Percentiles rank a stretch among this genome's conserved stretches.
Conservation (phyloP, 1,284 basidiomycete genomes). For the Coniferiporia sulphurascens region DNA sequence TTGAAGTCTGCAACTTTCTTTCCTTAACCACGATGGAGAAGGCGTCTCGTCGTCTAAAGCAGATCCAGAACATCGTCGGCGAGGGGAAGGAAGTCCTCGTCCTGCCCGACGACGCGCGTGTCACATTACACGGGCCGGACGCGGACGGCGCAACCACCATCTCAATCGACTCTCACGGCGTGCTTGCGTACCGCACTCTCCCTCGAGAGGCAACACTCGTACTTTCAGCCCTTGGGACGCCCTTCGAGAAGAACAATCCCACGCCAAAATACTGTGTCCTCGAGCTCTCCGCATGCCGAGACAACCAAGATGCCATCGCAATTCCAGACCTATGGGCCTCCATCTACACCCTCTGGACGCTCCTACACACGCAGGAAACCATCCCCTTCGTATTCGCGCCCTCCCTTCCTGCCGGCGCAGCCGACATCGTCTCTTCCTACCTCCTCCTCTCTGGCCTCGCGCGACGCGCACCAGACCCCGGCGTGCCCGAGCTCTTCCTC, state of each 20-base stretch:
- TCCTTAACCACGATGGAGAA: neutral
- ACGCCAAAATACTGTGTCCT: constrained; percentile 30
- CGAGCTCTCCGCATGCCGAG: constrained; percentile 22
- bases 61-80: constrained; percentile 1
- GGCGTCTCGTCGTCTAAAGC: neutral
- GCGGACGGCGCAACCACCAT: constrained; percentile 1
- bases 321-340: constrained; percentile 29
- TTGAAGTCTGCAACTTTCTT: neutral
- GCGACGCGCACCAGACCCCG: constrained; percentile 11
- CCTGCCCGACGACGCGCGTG: constrained; percentile 8
- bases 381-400: constrained; percentile 29
- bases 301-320: constrained; percentile 16
- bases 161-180: neutral
- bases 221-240: constrained; percentile 30
- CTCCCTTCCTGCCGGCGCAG: constrained; percentile 10
- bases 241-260: constrained; percentile 27
- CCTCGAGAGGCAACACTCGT: constrained; percentile 20
- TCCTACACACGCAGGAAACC: constrained; percentile 27
- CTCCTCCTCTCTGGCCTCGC: constrained; percentile 27
- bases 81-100: constrained; percentile 6
- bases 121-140: neutral
- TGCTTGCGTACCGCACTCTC: constrained; percentile 1
- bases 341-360: constrained; percentile 29
- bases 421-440: constrained; percentile 23
- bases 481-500: constrained; percentile 32